phyloP scores from a whole-genome alignment of 2,329 filamentous ascomycete species.

The Hypoxylon sp. region DNA sequence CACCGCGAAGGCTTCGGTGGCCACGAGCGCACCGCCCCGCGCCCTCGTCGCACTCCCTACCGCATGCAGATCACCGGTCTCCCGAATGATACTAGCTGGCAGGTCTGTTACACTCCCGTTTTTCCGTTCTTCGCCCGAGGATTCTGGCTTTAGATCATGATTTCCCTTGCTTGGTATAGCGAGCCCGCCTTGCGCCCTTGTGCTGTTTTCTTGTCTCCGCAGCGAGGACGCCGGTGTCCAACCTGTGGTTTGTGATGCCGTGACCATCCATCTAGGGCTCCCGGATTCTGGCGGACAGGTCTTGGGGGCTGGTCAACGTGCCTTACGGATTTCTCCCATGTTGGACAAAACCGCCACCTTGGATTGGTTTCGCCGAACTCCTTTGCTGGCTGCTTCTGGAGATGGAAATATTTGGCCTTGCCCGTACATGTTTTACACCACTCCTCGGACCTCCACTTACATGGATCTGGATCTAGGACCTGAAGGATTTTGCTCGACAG shows the following conservation, averaged over 20 bases:
- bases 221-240: slow-evolving; percentile 40
- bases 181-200: slow-evolving; percentile 39
- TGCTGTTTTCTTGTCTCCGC: slow-evolving; percentile 38
- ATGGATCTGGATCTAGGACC: slow-evolving; percentile 86
- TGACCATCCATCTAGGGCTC: slow-evolving; percentile 35
- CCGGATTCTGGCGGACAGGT: slow-evolving; percentile 41
- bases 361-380: slow-evolving; percentile 46
- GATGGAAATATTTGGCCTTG: slow-evolving; percentile 41
- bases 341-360: slow-evolving; percentile 42
- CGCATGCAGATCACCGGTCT: slow-evolving; percentile 98
- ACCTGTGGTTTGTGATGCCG: slow-evolving; percentile 39
- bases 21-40: slow-evolving; percentile 67
- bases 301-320: slow-evolving; percentile 44
- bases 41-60: slow-evolving; percentile 91
- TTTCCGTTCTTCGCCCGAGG: slow-evolving; percentile 52
- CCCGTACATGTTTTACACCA: slow-evolving; percentile 45
- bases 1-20: slow-evolving; percentile 59
- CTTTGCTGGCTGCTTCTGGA: slow-evolving; percentile 47
- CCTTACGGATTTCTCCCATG: slow-evolving; percentile 42
- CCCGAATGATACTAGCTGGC: slow-evolving; percentile 98
- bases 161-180: slow-evolving; percentile 40
- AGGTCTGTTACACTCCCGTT: slow-evolving; percentile 86
- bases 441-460: slow-evolving; percentile 76
- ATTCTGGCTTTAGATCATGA: slow-evolving; percentile 45
- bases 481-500: slow-evolving; percentile 98